phyloP scores from a whole-genome alignment of 202 grass and related monocot species.

The Musa balbisiana region DNA sequence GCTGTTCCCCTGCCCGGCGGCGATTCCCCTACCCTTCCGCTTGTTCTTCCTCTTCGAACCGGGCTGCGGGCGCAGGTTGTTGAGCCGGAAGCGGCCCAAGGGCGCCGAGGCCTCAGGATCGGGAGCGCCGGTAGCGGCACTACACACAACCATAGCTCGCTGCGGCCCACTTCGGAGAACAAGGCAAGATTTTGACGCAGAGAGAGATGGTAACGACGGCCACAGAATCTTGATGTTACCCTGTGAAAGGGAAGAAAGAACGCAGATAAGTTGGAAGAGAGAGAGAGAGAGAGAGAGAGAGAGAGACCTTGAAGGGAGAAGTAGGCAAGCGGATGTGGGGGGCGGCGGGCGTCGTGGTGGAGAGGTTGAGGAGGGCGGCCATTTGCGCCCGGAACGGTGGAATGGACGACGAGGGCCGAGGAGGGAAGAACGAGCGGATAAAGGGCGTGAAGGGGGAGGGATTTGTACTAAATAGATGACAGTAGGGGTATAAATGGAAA shows the following conservation, averaged over 20 bases:
- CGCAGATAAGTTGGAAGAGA: neutral
- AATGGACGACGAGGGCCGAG: neutral
- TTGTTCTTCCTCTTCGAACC: conserved; percentile 57
- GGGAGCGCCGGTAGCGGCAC: conserved; percentile 21
- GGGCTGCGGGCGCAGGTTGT: conserved; percentile 74
- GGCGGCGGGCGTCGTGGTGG: neutral
- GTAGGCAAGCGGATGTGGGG: neutral
- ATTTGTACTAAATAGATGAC: no score
- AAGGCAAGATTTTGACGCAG: conserved; percentile 9
- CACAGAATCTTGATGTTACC: conserved; percentile 5
- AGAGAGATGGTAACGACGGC: neutral
- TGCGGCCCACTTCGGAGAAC: neutral
- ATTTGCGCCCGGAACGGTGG: neutral
- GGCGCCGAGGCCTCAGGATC: conserved; percentile 15
- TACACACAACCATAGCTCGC: conserved; percentile 36
- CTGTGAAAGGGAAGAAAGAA: neutral
- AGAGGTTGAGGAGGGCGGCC: conserved; percentile 1
- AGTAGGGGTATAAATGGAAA: neutral
- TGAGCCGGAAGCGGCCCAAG: conserved; percentile 56
- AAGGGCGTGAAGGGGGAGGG: neutral
- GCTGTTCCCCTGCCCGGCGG: conserved; percentile 89
- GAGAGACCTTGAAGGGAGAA: neutral
- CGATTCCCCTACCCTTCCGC: conserved; percentile 80
- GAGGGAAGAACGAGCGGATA: neutral
- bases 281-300: conserved; percentile 1